Conservation (phyloP, 1,139 yeast genomes). For the Meyerozyma athensensis region DNA sequence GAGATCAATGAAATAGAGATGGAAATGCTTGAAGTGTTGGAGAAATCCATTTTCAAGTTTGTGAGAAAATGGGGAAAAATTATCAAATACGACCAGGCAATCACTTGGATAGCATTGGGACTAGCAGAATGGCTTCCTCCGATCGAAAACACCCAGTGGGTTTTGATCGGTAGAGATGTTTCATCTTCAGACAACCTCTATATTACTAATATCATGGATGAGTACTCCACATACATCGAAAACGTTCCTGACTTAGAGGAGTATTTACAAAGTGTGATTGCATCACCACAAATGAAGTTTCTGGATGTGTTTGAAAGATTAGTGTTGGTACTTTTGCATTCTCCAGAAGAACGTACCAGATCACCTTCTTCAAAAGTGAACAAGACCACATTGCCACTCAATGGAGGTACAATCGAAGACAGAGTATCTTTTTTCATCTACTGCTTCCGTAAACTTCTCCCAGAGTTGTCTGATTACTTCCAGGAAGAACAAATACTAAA, state of each 20-base stretch:
- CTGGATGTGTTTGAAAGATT: conserved; percentile 72
- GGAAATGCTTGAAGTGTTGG: conserved; percentile 53
- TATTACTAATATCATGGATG: conserved; percentile 41
- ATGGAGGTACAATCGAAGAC: conserved; percentile 68
- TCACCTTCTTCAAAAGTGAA: conserved; percentile 17
- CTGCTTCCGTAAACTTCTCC: conserved; percentile 58
- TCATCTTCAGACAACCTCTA: conserved; percentile 19
- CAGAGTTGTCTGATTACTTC: conserved; percentile 73
- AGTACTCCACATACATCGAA: conserved; percentile 44
- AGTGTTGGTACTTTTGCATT: conserved; percentile 69
- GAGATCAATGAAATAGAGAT: conserved; percentile 33
- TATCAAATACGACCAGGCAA: conserved; percentile 73
- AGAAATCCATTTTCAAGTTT: conserved; percentile 59
- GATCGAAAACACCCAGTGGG: conserved; percentile 39
- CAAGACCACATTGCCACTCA: conserved; percentile 42
- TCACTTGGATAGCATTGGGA: conserved; percentile 84
- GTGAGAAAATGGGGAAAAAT: conserved; percentile 73
- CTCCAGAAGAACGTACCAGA: conserved; percentile 43
- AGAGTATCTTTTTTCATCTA: conserved; percentile 70
- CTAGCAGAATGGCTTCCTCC: conserved; percentile 91
- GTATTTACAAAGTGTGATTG: conserved; percentile 21
- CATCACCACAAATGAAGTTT: conserved; percentile 42
- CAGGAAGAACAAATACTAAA: conserved; percentile 76
- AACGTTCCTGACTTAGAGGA: conserved; percentile 26
- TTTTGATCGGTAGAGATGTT: conserved; percentile 38